Base-by-base conservation (phyloP, 2,329 filamentous ascomycete species). In the Boeremia exigua region DNA sequence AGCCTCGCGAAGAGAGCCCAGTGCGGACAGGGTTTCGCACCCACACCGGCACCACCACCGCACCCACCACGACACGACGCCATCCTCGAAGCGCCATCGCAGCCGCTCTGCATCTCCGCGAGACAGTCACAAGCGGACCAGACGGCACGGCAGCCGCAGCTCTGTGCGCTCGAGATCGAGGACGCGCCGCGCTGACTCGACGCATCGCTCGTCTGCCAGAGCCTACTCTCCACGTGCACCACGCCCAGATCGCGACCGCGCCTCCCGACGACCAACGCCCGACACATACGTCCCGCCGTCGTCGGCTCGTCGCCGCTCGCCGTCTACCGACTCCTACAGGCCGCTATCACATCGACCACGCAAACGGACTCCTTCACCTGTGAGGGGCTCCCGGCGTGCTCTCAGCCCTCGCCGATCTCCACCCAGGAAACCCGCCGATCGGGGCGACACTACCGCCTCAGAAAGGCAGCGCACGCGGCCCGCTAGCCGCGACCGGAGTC, bases 301-400 rank as follows among this genome's bases (percentile, higher is more conserved):
- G 7, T 51, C 70, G 11, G 61, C 66, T 51, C 77, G 74, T 36
- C 76, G 73, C 42, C 77, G 76, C 52, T 80, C 78, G 32, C 74
- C 67, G 12, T 80, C 78, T 12, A 65, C 61, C 56, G 77, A 79
- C 39, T 76, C 75, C 48, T 76, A 77, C 60, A 63, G 69, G 48
- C 63, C 66, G 19, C 67, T 68, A 33, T 59, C 71, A 33, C 64
- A 65, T 45, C 66, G 70, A 52, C 58, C 58, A 43, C 67, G 73
- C 39, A 71, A 69, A 62, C 65, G 72, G 45, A 75, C 73, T 12
- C 19, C 50, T 42, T 69, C 73, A 25, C 67, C 69, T 27, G 71
- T 72, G 15, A 67, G 68, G 55, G 68, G 62, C 37, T 63, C 67
- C 17, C 65, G 67, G 50, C 67, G 71, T 56, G 68, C 67, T 47